phyloP scores from a whole-genome alignment of 2,329 filamentous ascomycete species.

The Ophiostoma himal-ulmi region DNA sequence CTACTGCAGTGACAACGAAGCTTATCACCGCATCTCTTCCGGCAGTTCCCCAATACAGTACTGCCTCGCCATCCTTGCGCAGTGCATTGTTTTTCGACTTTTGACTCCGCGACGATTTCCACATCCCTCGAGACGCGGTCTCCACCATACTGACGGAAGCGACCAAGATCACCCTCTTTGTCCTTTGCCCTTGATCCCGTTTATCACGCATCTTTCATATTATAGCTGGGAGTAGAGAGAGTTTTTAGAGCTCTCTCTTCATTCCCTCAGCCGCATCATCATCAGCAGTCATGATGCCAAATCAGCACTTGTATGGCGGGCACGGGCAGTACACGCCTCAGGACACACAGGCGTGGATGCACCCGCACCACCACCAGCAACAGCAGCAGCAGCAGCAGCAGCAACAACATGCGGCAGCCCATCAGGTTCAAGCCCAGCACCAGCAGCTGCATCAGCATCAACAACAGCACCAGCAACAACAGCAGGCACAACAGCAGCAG shows the following conservation, averaged over 20 bases:
- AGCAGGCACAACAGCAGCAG: constrained; percentile 56
- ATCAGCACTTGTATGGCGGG: constrained; percentile 59
- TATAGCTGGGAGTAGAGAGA: constrained; percentile 11
- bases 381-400: constrained; percentile 50
- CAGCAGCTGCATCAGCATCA: constrained; percentile 60
- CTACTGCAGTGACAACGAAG: background rate
- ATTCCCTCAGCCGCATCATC: background rate
- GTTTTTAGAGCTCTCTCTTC: constrained; percentile 10
- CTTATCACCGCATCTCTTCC: background rate
- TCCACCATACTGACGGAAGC: background rate
- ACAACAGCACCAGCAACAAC: constrained; percentile 52
- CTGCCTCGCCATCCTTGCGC: constrained; percentile 1
- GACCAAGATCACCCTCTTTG: background rate
- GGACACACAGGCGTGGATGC: constrained; percentile 59
- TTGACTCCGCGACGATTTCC: background rate
- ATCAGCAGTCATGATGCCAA: constrained; percentile 49
- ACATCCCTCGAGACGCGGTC: constrained; percentile 5
- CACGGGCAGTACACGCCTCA: constrained; percentile 62
- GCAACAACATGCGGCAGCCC: constrained; percentile 19
- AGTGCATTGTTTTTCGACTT: constrained; percentile 1
- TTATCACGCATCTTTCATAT: background rate
- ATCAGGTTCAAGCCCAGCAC: constrained; percentile 36
- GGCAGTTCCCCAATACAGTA: background rate
- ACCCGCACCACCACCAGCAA: constrained; percentile 66
- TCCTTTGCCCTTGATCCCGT: background rate